Evolutionary conservation across 805 yeast species (phyloP).

Genomic region (Alloascoidea hylecoeti): DNA sequence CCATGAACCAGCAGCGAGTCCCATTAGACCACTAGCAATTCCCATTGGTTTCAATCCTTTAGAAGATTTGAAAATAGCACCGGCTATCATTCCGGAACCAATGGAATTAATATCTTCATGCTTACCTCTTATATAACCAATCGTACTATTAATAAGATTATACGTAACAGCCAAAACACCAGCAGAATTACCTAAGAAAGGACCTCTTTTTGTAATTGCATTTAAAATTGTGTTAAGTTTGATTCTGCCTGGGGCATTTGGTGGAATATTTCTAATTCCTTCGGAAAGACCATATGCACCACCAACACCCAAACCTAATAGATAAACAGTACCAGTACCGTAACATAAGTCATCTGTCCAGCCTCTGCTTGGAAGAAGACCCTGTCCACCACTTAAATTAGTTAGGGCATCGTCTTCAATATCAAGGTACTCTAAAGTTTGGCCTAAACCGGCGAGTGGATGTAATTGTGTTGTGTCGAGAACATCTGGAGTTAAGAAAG

Average conservation of each 20-base stretch:
- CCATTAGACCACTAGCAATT: slow-evolving; percentile 69
- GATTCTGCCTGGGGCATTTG: slow-evolving; percentile 63
- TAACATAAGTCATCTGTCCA: slow-evolving; percentile 97
- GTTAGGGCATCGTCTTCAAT: slow-evolving; percentile 65
- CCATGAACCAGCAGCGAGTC: slow-evolving; percentile 91
- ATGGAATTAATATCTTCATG: slow-evolving; percentile 81
- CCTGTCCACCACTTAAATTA: slow-evolving; percentile 76
- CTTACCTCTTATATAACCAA: slow-evolving; percentile 74
- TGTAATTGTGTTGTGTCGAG: slow-evolving; percentile 66
- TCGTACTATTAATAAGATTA: slow-evolving; percentile 66
- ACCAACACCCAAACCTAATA: slow-evolving; percentile 77
- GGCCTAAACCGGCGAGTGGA: slow-evolving; percentile 86
- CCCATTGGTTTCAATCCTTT: slow-evolving; percentile 84
- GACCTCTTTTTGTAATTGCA: slow-evolving; percentile 91
- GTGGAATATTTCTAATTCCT: slow-evolving; percentile 69
- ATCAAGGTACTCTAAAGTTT: slow-evolving; percentile 81
- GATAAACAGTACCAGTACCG: slow-evolving; percentile 92
- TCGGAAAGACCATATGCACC: slow-evolving; percentile 82
- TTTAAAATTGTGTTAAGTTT: slow-evolving; percentile 83
- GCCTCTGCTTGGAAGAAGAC: slow-evolving; percentile 89
- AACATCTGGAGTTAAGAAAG: slow-evolving; percentile 43
- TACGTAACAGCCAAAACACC: slow-evolving; percentile 88
- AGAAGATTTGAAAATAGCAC: slow-evolving; percentile 80
- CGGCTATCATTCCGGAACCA: slow-evolving; percentile 82
- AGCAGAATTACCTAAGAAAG: slow-evolving; percentile 87